Conservation (phyloP, 441 rosid species). For the Pelargonium myrrhifolium region DNA sequence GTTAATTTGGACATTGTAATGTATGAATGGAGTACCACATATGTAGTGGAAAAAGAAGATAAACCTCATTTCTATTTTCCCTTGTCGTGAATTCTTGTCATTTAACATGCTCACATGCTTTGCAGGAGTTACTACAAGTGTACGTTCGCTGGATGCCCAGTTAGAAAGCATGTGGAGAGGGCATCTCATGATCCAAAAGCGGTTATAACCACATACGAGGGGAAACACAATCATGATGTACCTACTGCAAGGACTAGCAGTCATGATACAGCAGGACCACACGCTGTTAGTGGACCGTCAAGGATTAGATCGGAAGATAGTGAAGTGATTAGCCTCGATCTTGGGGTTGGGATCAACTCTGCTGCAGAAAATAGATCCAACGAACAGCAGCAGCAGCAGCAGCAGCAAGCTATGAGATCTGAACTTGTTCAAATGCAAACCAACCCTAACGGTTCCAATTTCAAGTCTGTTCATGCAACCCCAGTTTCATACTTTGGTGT, state of each 20-base stretch:
- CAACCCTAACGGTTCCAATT: slow-evolving; percentile 36
- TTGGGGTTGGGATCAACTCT: slow-evolving; percentile 80
- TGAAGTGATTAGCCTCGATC: slow-evolving; percentile 71
- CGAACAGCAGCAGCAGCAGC: slow-evolving; percentile 31
- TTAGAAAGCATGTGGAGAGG: slow-evolving; percentile 94
- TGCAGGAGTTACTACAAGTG: slow-evolving; percentile 98
- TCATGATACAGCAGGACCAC: slow-evolving; percentile 50
- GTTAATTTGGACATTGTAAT: neutral
- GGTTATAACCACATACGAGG: slow-evolving; percentile 93
- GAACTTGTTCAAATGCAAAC: slow-evolving; percentile 31
- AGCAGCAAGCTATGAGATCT: slow-evolving; percentile 32
- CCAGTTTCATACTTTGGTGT: slow-evolving; percentile 44
- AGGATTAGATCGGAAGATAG: slow-evolving; percentile 50
- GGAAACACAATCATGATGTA: slow-evolving; percentile 94
- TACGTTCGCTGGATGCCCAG: slow-evolving; percentile 85
- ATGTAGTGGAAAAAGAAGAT: neutral
- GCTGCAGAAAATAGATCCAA: slow-evolving; percentile 36
- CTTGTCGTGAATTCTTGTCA: neutral
- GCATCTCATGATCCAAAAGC: slow-evolving; percentile 97
- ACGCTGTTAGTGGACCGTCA: slow-evolving; percentile 27
- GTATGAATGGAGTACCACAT: neutral
- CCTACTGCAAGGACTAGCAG: slow-evolving; percentile 58
- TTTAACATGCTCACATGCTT: slow-evolving; percentile 8
- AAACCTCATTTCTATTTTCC: neutral
- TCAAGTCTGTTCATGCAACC: slow-evolving; percentile 42